Base-by-base conservation (phyloP, 73 alveolate genomes). In the Symbiodinium natans region DNA sequence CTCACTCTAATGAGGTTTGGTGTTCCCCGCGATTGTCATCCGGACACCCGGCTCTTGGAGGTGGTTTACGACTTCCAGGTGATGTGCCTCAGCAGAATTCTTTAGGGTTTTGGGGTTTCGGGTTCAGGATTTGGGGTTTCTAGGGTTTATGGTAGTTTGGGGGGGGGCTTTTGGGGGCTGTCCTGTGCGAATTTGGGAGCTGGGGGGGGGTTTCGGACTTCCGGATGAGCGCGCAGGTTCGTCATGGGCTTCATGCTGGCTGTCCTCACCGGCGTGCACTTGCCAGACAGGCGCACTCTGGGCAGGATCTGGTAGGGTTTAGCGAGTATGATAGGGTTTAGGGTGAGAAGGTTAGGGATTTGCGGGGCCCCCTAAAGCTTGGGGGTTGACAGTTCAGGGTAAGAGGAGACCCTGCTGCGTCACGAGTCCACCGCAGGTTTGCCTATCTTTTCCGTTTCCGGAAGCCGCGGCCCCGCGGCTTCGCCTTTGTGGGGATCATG, bases 191-290 rank as follows among this genome's bases (percentile, higher is more conserved):
- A n/a, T n/a, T n/a, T n/a, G n/a, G n/a, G n/a, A n/a, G n/a, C n/a
- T 13, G 68, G 1, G 97, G 71, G 48, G 83, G 48, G 74, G 52
- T 90, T 19, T 71, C 38, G 19, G 97, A 90, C 88, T 54, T 90
- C 40, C 97, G 71, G 88, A 82, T 90, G 46, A 71, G 68, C 95
- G 59, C 15, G 13, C 94, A 88, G 95, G 95, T 90, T 90, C 54
- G 39, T 90, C 33, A 90, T 90, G 97, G 97, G 97, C 42, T 90
- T 90, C 84, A 68, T 90, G 87, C 88, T 90, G 54, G 97, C 97
- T 56, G 41, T 90, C 83, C 77, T 90, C 88, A 90, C 97, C 23
- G 97, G 97, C 39, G 97, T 90, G 80, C 97, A 90, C n/a, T 41
- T 90, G 97, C 97, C 97, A 29, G 87, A 68, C 48, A 84, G 97